A percentile compares a stretch with the other conserved stretches of the same genome.
Conservation (phyloP, 2,329 filamentous ascomycete genomes). For the Colletotrichum graminicola region DNA sequence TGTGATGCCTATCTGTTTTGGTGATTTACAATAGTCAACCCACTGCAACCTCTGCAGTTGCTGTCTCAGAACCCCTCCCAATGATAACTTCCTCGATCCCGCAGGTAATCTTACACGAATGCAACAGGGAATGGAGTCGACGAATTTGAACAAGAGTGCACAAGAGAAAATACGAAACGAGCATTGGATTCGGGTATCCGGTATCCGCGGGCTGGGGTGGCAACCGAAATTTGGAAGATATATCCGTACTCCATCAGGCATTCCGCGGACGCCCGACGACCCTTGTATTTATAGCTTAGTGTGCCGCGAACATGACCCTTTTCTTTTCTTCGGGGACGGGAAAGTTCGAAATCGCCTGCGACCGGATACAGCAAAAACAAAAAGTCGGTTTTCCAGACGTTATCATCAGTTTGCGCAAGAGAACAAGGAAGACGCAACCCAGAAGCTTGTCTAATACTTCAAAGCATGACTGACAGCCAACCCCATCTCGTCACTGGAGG, state of each 20-base stretch:
- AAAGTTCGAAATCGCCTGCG: background rate
- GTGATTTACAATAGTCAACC: no score
- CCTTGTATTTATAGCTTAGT: background rate
- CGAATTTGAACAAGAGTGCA: no score
- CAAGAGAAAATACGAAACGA: no score
- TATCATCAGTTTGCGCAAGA: background rate
- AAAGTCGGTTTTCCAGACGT: background rate
- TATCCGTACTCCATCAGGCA: background rate
- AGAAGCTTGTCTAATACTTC: background rate
- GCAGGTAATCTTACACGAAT: no score
- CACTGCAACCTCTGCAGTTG: no score
- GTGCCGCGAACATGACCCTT: background rate
- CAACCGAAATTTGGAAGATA: background rate
- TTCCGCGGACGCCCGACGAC: background rate
- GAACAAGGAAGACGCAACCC: background rate
- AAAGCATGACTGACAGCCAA: background rate
- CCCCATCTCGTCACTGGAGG: constrained; percentile 45
- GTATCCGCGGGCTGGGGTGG: background rate
- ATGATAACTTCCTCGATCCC: no score
- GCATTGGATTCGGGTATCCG: no score
- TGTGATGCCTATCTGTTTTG: no score
- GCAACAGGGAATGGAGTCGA: no score
- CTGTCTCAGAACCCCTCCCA: no score
- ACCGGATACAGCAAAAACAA: background rate
- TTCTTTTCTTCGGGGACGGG: no score